Conservation (phyloP, 148 eudicot species). For the Euryodendron excelsum region DNA sequence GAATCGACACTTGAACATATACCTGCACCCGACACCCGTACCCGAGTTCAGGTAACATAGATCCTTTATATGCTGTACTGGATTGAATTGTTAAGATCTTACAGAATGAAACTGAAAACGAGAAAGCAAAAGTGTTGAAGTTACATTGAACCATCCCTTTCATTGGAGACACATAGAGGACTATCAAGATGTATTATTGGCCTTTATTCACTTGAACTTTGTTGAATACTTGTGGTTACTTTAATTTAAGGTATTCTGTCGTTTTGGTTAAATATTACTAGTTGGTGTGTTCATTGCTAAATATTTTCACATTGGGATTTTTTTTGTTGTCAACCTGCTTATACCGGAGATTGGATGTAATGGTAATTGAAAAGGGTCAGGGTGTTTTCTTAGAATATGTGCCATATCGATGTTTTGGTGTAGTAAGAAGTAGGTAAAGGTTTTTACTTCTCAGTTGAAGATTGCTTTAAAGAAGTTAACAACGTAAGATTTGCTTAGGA, state of each 20-base stretch:
- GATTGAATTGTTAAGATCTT: neutral
- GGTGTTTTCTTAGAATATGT: too few relatives aligned
- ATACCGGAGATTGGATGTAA: too few relatives aligned
- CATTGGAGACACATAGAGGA: neutral
- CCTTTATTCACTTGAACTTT: neutral
- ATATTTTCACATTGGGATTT: too few relatives aligned
- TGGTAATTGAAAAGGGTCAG: neutral
- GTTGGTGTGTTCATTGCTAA: too few relatives aligned
- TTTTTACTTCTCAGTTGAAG: neutral
- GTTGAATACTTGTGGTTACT: neutral
- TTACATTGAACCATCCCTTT: neutral
- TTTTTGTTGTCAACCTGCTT: too few relatives aligned
- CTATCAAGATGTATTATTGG: neutral
- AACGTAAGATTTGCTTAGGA: too few relatives aligned
- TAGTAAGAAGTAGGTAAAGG: neutral
- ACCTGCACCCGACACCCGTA: neutral
- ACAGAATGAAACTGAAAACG: neutral
- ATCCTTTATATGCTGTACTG: neutral
- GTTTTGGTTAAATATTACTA: too few relatives aligned
- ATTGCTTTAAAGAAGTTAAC: too few relatives aligned
- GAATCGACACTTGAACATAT: too few relatives aligned
- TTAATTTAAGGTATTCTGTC: neutral
- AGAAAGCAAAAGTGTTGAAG: neutral
- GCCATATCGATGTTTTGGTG: neutral
- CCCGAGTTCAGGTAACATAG: neutral